Evolutionary conservation across 257 asterid species (phyloP).

Genomic region (Plantago ovata): DNA sequence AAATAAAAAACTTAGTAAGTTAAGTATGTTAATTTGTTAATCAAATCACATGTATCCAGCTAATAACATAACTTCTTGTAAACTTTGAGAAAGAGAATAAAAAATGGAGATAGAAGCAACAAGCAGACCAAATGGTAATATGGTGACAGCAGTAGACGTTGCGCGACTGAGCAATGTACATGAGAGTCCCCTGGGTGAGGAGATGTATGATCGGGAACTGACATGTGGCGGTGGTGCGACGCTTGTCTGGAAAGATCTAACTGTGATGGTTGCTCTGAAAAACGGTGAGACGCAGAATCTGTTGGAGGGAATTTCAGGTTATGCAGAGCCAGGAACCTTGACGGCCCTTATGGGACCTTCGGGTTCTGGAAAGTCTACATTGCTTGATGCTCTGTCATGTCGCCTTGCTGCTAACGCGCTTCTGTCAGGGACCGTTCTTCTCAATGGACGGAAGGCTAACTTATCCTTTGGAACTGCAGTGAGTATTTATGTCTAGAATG

Average conservation of each 20-base stretch:
- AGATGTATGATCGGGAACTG: too few species aligned
- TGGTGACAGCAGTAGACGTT: too few species aligned
- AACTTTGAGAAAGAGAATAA: too few species aligned
- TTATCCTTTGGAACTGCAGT: constrained; percentile 92
- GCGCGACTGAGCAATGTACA: too few species aligned
- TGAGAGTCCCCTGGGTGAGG: too few species aligned
- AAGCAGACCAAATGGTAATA: too few species aligned
- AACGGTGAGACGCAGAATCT: constrained; percentile 79
- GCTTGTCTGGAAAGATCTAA: constrained; percentile 81
- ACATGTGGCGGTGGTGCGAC: constrained; percentile 80
- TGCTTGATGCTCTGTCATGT: constrained; percentile 84
- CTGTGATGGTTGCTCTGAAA: constrained; percentile 67
- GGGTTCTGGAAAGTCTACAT: constrained; percentile 87
- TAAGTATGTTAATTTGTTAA: too few species aligned
- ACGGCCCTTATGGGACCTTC: constrained; percentile 98
- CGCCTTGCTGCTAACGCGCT: constrained; percentile 85
- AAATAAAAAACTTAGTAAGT: too few species aligned
- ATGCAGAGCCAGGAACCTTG: constrained; percentile 87
- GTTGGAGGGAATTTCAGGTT: constrained; percentile 65
- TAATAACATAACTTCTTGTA: too few species aligned
- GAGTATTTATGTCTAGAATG: constrained; percentile 24
- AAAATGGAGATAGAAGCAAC: too few species aligned
- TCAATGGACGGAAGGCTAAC: constrained; percentile 86
- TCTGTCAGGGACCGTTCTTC: constrained; percentile 70
- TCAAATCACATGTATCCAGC: too few species aligned